Evolutionary conservation across 345 rosid genomes (phyloP).

Genomic region (Rhodomyrtus tomentosa): DNA sequence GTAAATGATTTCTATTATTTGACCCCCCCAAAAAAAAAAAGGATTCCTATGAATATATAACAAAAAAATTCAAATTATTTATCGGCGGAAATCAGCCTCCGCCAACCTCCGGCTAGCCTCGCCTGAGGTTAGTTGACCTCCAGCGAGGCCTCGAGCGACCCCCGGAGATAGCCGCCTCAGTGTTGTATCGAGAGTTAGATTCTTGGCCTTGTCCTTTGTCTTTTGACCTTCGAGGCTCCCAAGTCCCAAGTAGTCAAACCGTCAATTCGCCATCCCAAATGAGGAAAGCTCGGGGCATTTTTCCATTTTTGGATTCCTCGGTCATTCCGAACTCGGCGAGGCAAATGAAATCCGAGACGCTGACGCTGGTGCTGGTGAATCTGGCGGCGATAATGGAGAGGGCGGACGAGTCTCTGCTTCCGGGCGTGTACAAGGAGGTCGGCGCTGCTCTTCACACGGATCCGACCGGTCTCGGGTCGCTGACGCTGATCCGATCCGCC

Average conservation of each 20-base stretch:
- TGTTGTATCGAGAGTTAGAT: no score
- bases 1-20: no score
- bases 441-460: slow-evolving; percentile 67
- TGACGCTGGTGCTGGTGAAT: slow-evolving; percentile 65
- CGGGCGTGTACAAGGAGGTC: slow-evolving; percentile 84
- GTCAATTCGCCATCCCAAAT: not conserved
- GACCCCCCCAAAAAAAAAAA: no score
- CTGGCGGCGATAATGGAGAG: slow-evolving; percentile 80
- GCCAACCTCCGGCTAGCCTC: no score
- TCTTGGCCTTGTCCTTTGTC: not conserved
- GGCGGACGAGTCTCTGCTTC: slow-evolving; percentile 80
- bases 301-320: not conserved
- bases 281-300: not conserved
- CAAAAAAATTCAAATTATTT: no score
- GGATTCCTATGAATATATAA: no score
- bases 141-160: no score
- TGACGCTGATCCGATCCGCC: slow-evolving; percentile 49
- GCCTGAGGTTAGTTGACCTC: no score
- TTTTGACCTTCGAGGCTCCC: not conserved
- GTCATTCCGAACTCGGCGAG: not conserved
- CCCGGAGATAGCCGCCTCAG: no score
- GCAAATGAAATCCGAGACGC: slow-evolving; percentile 46
- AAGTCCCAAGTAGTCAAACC: not conserved
- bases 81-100: no score
- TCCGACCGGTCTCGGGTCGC: slow-evolving; percentile 70